Conservation (phyloP, 2,329 filamentous ascomycete species). For the Mycosphaerella arachidis region DNA sequence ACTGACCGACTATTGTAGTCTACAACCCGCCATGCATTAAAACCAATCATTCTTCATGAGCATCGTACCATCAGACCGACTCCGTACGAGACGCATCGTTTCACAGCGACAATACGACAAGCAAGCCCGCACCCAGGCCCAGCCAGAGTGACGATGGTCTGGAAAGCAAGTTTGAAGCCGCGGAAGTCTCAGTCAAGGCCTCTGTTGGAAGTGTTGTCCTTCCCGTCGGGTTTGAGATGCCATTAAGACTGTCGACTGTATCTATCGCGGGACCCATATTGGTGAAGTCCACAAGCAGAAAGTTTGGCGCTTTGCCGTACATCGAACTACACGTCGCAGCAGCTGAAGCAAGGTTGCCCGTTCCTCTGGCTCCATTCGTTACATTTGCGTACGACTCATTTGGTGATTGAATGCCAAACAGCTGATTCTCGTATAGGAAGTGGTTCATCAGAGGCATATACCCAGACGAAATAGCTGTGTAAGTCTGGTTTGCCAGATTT, state of each 20-base stretch:
- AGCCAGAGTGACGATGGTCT: conserved; percentile 12
- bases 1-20: conserved; percentile 13
- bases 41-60: conserved; percentile 11
- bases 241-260: conserved; percentile 40
- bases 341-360: conserved; percentile 43
- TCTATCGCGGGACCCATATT: conserved; percentile 42
- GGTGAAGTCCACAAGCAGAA: conserved; percentile 44
- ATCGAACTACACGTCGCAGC: conserved; percentile 36
- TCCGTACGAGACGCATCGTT: conserved; percentile 9
- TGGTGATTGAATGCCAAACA: conserved; percentile 40
- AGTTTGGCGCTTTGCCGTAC: conserved; percentile 40
- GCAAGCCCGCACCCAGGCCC: conserved; percentile 15
- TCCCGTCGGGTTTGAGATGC: conserved; percentile 16
- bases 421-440: conserved; percentile 42
- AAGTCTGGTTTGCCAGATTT: conserved; percentile 14
- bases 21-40: conserved; percentile 8
- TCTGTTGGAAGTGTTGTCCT: conserved; percentile 8
- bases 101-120: conserved; percentile 15
- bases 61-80: conserved; percentile 7
- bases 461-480: conserved; percentile 12
- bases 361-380: conserved; percentile 40
- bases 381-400: conserved; percentile 36
- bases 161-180: conserved; percentile 4
- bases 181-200: conserved; percentile 12
- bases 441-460: conserved; percentile 48